Conservation (phyloP, 1,284 basidiomycete genomes). For the Agroathelia rolfsii region DNA sequence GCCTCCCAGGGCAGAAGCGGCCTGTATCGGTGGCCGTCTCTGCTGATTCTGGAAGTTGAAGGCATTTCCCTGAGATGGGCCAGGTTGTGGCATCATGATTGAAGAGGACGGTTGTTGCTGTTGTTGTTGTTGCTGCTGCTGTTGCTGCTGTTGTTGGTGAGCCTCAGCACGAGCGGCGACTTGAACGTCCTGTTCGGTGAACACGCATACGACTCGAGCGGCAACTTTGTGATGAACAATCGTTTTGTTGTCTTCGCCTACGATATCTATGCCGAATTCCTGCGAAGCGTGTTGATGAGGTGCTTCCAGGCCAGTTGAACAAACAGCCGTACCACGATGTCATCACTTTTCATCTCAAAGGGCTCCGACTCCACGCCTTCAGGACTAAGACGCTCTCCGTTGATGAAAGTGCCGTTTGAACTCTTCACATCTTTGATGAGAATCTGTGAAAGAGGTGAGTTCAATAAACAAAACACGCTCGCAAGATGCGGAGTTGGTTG, state of each 20-base stretch:
- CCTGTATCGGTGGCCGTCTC: conserved; percentile 45
- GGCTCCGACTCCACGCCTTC: conserved; percentile 92
- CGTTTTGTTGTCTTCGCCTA: conserved; percentile 96
- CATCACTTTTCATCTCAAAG: conserved; percentile 90
- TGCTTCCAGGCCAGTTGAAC: conserved; percentile 5
- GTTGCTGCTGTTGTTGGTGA: conserved; percentile 35
- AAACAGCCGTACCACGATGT: conserved; percentile 62
- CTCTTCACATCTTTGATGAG: conserved; percentile 98
- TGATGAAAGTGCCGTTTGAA: conserved; percentile 98
- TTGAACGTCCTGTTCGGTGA: conserved; percentile 77
- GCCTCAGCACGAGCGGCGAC: conserved; percentile 59
- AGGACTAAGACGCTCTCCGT: conserved; percentile 82
- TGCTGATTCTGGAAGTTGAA: conserved; percentile 37
- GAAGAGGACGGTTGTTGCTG: conserved; percentile 17
- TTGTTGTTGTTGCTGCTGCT: conserved; percentile 28
- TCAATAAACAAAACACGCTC: not conserved
- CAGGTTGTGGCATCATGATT: conserved; percentile 18
- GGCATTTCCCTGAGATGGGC: conserved; percentile 19
- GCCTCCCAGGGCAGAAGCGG: conserved; percentile 54
- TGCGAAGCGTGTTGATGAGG: conserved; percentile 20
- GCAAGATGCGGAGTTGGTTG: too few relatives aligned
- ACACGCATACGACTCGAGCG: conserved; percentile 84
- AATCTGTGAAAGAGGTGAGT: conserved; percentile 67
- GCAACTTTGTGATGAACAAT: conserved; percentile 98
- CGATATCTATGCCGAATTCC: conserved; percentile 99